Evolutionary conservation across 345 rosid species (phyloP), one percentile per base, ranked within the genome.

Genomic region (Eucalyptus lansdowneana): DNA sequence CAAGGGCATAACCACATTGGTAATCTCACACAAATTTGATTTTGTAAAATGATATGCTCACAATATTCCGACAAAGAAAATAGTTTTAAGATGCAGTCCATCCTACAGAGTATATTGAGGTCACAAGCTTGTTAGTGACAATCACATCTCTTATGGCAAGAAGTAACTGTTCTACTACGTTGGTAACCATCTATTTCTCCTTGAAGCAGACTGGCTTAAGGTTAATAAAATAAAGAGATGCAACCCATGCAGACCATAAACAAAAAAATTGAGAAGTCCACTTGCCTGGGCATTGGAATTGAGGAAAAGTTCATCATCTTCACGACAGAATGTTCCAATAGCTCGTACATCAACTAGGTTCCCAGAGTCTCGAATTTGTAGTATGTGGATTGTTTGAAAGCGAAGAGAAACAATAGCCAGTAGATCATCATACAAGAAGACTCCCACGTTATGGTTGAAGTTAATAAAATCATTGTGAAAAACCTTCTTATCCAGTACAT

Each of bases 261-360:
- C 50, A 37, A 42, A 62, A 22, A 7, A 37, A 50, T 88, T 9
- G 80, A 83, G 76, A 83, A 50, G 86, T n/a, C 47, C 34, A 88
- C 94, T 97, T 92, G 92, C 99, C 97, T 97, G 98, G 88, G 95
- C 88, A 91, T 90, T 94, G 50, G 98, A 96, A 92, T 93, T 94
- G 86, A 98, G 95, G 90, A 98, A 98, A 90, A 98, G 98, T 89
- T 96, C 98, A 81, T 98, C 99, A 89, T 97, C 99, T 90, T 98
- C 99, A 31, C 90, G 97, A 90, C 99, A 98, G 90, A 94, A 96
- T 69, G 94, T 92, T 25, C 99, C 99, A 69, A 98, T 95, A 44
- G 96, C 97, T 89, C 98, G 97, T 51, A 96, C 95, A 91, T 98
- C 95, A 87, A 98, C 99, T 90, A 98, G 94, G 89, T 94, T 91